These are phyloP conservation scores for Papiliotrema nemorosa DNA, from an alignment of 1,284 basidiomycete species.

Conservation along the genomic window DNA sequence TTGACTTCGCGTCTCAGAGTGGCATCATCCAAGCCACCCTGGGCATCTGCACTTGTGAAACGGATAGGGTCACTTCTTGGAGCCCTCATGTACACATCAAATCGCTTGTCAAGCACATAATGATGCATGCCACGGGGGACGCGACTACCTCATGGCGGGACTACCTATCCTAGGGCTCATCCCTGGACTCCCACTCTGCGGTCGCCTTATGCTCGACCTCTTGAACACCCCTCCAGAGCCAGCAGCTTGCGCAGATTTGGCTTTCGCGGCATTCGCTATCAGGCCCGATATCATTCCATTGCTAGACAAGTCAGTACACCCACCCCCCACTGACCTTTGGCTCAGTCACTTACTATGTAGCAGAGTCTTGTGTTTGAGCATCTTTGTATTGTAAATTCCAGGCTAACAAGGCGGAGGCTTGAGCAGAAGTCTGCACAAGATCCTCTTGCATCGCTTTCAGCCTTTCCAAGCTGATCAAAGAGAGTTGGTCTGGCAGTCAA, in stretches of 20 bases:
- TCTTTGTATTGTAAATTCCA: conserved; percentile 78
- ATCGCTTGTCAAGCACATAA: background rate
- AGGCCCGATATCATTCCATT: conserved; percentile 51
- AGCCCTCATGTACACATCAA: background rate
- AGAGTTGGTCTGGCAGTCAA: conserved; percentile 59
- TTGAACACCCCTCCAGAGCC: conserved; percentile 40
- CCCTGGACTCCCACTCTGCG: conserved; percentile 10
- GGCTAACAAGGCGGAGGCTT: conserved; percentile 68
- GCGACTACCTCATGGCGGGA: conserved; percentile 19
- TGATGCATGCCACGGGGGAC: too few species aligned
- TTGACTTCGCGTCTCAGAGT: background rate
- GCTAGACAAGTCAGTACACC: conserved; percentile 22
- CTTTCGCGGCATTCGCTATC: conserved; percentile 48
- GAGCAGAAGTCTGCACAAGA: conserved; percentile 64
- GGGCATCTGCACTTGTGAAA: too few species aligned
- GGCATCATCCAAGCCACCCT: background rate
- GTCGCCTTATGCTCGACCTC: conserved; percentile 15
- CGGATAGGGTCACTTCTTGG: background rate
- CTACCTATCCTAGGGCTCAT: conserved; percentile 13
- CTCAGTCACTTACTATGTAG: conserved; percentile 44
- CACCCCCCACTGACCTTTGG: background rate
- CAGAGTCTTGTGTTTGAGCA: conserved; percentile 70
- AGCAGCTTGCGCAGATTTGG: conserved; percentile 35
- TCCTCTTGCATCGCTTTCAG: conserved; percentile 66
- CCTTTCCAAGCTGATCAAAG: conserved; percentile 62